Base-by-base conservation (phyloP, 2,329 filamentous ascomycete species). In the Xylariaceae sp. region DNA sequence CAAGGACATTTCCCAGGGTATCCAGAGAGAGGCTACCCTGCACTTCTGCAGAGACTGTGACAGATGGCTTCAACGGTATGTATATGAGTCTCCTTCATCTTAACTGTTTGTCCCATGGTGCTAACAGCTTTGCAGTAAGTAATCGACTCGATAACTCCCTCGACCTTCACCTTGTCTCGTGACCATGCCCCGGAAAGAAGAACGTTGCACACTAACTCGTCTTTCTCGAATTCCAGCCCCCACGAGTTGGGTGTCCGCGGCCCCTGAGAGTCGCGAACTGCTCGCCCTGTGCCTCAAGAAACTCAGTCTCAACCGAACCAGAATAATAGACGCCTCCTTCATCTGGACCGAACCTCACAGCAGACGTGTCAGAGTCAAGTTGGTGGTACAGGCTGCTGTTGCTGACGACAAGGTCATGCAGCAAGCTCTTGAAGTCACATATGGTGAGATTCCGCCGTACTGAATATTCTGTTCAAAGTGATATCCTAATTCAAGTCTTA, bases 261-360 rank as follows among this genome's bases (percentile, higher is more conserved):
- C 83, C 17, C 90, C 85, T 57, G 94, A 99, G 76, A 96, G 91
- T 49, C 87, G 92, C 76, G 94, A 99, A 78, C 82, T 99, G 59
- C 82, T 99, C 56, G 92, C 94, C 4, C 78, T 99, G 51, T 99
- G 94, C 75, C 80, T 99, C 66, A 88, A 91, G 72, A 95, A 94
- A 75, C 77, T 99, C 64, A 82, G 89, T 35, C 77, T 99, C 64
- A 86, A 88, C 73, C 96, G 94, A 78, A 90, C 96, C 66, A 84
- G 94, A 62, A 94, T 99, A 70, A 92, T 97, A 70, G 94, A 99
- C 73, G 94, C 94, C 51, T 89, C 86, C 69, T 99, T 97, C 73
- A 89, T 97, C 72, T 99, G 94, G 94, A 99, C 94, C 1, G 94
- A 99, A 75, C 93, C 94, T 9, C 94, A 99, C 77, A 97, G 92